phyloP scores from a whole-genome alignment of 75 land plant species.

The Sequoia sempervirens region DNA sequence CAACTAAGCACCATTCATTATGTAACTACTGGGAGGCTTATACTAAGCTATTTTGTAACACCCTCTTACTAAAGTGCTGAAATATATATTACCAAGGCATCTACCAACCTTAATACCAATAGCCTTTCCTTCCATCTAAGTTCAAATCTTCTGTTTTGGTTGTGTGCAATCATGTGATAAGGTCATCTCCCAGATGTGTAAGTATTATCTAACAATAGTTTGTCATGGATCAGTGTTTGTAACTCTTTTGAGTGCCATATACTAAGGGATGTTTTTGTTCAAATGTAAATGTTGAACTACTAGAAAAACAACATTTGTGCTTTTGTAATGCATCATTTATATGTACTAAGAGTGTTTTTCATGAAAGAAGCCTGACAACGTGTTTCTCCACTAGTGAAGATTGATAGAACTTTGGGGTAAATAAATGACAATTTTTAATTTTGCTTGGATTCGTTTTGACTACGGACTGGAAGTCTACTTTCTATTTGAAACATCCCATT shows the following conservation, averaged over 20 bases:
- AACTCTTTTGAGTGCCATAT: neutral
- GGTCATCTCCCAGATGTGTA: neutral
- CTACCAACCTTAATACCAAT: no score
- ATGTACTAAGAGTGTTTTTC: neutral
- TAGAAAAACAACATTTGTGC: no score
- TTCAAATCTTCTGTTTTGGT: no score
- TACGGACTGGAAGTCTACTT: neutral
- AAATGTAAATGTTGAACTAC: neutral
- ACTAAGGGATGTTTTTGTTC: neutral
- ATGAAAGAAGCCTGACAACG: neutral
- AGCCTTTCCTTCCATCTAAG: no score
- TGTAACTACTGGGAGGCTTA: neutral
- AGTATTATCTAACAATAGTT: no score
- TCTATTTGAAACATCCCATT: neutral
- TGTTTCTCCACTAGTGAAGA: neutral
- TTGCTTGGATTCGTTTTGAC: neutral
- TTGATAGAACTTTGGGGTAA: neutral
- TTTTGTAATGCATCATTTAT: neutral
- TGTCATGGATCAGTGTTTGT: neutral
- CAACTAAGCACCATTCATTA: neutral
- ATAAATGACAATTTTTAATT: neutral
- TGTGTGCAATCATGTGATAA: neutral
- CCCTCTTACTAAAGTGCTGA: no score
- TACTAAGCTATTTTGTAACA: neutral
- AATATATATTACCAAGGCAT: no score